Conservation (phyloP, 73 alveolate genomes). For the Paramecium octaurelia region DNA sequence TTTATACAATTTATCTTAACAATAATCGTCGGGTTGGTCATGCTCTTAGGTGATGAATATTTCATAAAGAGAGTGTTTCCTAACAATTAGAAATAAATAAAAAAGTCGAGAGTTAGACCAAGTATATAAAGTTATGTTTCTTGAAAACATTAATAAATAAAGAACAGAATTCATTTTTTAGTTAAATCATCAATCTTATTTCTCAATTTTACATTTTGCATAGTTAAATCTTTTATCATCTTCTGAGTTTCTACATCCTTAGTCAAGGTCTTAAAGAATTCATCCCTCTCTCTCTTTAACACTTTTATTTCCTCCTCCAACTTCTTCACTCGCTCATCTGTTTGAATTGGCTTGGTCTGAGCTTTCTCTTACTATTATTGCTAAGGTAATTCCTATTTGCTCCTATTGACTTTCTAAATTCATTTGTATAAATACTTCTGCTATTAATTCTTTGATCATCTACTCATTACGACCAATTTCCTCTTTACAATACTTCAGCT, state of each 20-base stretch:
- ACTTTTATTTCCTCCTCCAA: conserved; percentile 34
- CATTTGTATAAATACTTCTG: neutral
- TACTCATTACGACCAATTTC: conserved; percentile 29
- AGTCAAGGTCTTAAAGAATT: conserved; percentile 16
- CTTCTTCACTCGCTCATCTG: conserved; percentile 37
- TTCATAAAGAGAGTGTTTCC: neutral
- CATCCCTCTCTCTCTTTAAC: conserved; percentile 51
- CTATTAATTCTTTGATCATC: conserved; percentile 56
- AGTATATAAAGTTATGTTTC: neutral
- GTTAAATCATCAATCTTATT: conserved; percentile 53
- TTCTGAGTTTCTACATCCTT: conserved; percentile 50
- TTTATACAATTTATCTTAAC: neutral
- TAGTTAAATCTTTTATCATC: conserved; percentile 51
- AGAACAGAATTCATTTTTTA: conserved; percentile 39
- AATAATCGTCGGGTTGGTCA: neutral
- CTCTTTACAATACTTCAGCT: conserved; percentile 46
- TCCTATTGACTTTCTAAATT: neutral
- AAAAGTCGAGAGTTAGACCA: neutral
- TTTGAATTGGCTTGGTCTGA: neutral
- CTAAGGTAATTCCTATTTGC: neutral
- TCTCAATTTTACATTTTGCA: conserved; percentile 49
- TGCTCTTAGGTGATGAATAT: conserved; percentile 2
- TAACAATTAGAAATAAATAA: neutral
- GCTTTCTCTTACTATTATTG: neutral
- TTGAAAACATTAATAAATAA: neutral